Evolutionary conservation across 2,329 filamentous ascomycete species (phyloP).

Genomic region (Harringtonia lauricola): DNA sequence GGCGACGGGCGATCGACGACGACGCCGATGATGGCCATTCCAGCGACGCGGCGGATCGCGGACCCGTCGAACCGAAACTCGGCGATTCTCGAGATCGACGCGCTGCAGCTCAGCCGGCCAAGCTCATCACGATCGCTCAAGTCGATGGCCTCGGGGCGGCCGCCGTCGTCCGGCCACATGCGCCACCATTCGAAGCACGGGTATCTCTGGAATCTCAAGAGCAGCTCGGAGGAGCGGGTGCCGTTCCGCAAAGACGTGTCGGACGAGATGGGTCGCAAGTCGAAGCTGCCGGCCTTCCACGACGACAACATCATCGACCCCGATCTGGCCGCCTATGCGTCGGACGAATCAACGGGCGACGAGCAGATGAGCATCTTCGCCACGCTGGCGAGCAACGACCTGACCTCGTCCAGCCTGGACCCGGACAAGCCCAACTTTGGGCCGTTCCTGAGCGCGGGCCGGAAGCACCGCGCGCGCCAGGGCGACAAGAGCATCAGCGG

Average conservation of each 20-base stretch:
- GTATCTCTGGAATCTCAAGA: constrained; percentile 64
- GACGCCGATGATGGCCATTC: constrained; percentile 64
- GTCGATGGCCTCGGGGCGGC: constrained; percentile 55
- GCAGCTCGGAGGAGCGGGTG: constrained; percentile 64
- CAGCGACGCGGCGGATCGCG: constrained; percentile 51
- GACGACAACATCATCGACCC: constrained; percentile 98
- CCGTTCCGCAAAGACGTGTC: constrained; percentile 69
- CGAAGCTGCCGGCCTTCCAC: constrained; percentile 81
- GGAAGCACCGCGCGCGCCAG: constrained; percentile 58
- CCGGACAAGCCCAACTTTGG: constrained; percentile 65
- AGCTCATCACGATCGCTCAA: constrained; percentile 84
- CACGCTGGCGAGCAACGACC: constrained; percentile 55
- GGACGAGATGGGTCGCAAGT: constrained; percentile 54
- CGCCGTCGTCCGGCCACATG: constrained; percentile 70
- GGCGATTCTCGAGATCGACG: constrained; percentile 81
- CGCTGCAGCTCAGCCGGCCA: constrained; percentile 75
- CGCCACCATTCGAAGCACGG: constrained; percentile 83
- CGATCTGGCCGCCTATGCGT: constrained; percentile 89
- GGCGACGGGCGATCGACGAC: constrained; percentile 43
- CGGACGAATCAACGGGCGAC: constrained; percentile 87
- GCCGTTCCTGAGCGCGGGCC: constrained; percentile 59
- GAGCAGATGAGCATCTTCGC: constrained; percentile 84
- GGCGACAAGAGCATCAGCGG: constrained; percentile 68
- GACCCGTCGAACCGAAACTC: constrained; percentile 72
- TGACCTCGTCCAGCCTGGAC: constrained; percentile 56